Evolutionary conservation across 768 basidiomycete species (phyloP), one percentile per base, ranked within the genome.

Genomic region (Phaffia tasmanica): DNA sequence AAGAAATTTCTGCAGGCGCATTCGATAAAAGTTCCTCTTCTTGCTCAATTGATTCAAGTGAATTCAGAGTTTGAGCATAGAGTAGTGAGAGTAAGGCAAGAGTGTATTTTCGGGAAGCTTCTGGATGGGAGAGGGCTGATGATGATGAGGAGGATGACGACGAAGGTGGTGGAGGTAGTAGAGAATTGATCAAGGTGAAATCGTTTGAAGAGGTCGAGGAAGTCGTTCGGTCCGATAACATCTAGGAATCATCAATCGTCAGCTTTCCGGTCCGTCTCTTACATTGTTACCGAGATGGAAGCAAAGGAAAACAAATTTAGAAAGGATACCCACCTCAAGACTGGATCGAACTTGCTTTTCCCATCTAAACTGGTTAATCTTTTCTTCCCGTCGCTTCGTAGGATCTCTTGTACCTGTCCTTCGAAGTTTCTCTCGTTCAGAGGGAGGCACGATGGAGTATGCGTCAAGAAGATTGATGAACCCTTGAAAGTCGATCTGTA

Each of bases 301-400:
- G 57, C 16, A 3, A 1, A 29, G 29, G 57, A n/a, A 25, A 35
- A 46, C 25, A 2, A 9, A 4, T 11, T 15, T 29, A 9, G 4
- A 42, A 59, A n/a, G 57, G 19, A 18, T 35, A 73, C 77, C 57
- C 63, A 88, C 89, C 77, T 89, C 82, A 30, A 97, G 83, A 65
- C 81, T 81, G 23, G 77, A 76, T 63, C 84, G 82, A 32, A 97
- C 76, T 47, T 87, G 86, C 75, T 88, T 93, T 76, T 94, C 91
- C 65, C 83, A 82, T 76, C 86, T 85, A 76, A 84, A 97, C 74
- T 93, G 92, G 69, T 83, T 85, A 70, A 99, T 95, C 79, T 95
- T 99, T 46, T 85, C 75, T 70, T 94, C 91, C 71, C 95, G 79
- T 64, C 86, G 81, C 73, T 81, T 83, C 1, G 83, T 81, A 23